Evolutionary conservation across 1,284 basidiomycete genomes (phyloP), one percentile per base, ranked within the genome.

Genomic region (Ustilago crameri): DNA sequence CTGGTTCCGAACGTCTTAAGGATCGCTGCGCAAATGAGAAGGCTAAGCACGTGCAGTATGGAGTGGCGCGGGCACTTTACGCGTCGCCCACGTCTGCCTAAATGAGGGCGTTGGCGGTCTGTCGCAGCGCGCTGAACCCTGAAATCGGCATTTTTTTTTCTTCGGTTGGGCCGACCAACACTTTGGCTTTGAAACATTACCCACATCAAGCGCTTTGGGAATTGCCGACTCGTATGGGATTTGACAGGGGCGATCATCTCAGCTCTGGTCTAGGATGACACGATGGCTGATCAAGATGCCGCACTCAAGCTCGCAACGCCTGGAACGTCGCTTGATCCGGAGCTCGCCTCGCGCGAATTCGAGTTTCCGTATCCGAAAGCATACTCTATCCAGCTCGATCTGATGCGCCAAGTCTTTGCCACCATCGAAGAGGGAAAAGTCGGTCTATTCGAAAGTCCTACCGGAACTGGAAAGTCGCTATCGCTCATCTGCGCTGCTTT

Each of bases 401-500:
- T 98, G 34, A 98, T 98, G 95, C 88, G 86, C 14, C 91, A 93
- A 62, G 85, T 98, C 4, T 98, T 95, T 81, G 77, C 87, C 2
- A 88, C 91, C 0, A 91, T 97, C 50, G 93, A 97, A 80, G 72
- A 84, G 5, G 48, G 87, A 77, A 83, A 91, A 88, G 83, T 96
- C 9, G 89, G 92, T 2, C 91, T 98, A 44, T 83, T 86, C 45
- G 86, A 86, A 62, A 85, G 84, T 47, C 86, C 86, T 2, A 86
- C 86, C 3, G 86, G 85, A 9, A 86, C 85, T 12, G 85, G 85
- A 43, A 85, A 85, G 60, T 85, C 85, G 3, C 79, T 85, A 0
- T 84, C 82, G 15, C 62, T 85, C 44, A 84, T 85, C 52, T 85
- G 84, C 64, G 80, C 82, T 7, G 78, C 83, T 0, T 75, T 85